phyloP scores from a whole-genome alignment of 202 grass and related monocot genomes.

The Alloteropsis angusta region DNA sequence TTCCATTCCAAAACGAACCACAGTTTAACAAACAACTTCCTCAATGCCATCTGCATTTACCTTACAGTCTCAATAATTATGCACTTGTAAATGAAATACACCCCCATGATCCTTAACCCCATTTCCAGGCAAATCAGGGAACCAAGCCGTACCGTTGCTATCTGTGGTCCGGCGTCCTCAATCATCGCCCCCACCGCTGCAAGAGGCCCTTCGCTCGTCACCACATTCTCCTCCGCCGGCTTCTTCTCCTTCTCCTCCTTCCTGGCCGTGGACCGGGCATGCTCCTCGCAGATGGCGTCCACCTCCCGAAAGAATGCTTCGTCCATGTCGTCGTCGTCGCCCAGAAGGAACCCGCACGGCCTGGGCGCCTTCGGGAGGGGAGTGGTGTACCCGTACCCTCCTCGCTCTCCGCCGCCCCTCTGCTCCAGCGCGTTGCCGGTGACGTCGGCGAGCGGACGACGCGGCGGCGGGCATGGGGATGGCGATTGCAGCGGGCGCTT shows the following conservation, averaged over 20 bases:
- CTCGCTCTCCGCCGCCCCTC: not conserved
- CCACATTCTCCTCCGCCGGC: not conserved
- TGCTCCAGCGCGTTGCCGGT: conserved; percentile 23
- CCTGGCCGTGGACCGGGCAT: conserved; percentile 26
- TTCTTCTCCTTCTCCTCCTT: conserved; percentile 40
- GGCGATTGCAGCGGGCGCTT: conserved; percentile 32
- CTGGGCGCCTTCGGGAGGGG: conserved; percentile 25
- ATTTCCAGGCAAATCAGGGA: not conserved
- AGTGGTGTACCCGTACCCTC: conserved; percentile 25
- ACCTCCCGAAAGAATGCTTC: conserved; percentile 73
- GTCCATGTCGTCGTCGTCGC: conserved; percentile 40
- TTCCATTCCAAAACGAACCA: not conserved
- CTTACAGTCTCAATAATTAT: not conserved
- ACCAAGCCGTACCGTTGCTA: conserved; percentile 12
- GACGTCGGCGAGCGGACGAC: conserved; percentile 32
- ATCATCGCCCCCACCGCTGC: not conserved
- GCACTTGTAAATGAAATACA: not conserved
- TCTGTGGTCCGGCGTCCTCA: not conserved
- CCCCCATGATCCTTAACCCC: not conserved
- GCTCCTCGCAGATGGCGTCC: conserved; percentile 74
- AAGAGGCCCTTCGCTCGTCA: not conserved
- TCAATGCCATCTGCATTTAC: not conserved
- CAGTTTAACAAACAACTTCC: not conserved
- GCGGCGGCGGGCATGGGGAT: conserved; percentile 27
- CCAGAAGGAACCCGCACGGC: conserved; percentile 20